Evolutionary conservation across 208 protist species (phyloP), one percentile per base, ranked within the genome.

Genomic region (Acanthamoeba healyi): DNA sequence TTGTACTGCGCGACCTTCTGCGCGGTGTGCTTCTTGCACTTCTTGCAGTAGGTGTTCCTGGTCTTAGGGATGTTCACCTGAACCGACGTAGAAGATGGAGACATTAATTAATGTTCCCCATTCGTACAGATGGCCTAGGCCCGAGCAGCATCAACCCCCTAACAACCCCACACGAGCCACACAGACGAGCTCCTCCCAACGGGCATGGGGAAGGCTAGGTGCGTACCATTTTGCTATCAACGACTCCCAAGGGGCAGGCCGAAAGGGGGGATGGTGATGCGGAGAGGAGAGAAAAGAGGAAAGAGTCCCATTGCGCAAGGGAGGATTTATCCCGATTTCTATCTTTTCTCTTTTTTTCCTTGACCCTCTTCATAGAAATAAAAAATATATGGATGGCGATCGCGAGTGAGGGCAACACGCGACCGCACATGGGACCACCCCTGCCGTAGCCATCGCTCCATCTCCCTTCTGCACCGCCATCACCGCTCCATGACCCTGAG

Each of bases 1-100:
- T 99, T 99, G 98, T 99, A 99, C 98, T 99, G 99, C 88, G 99
- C 98, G 34, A 99, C 98, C 97, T 99, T 99, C 98, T 99, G 99
- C 94, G 97, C 96, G 90, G 98, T 99, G 97, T 99, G 99, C 89
- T 98, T 98, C 38, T 96, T 94, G 87, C 97, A 98, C 77, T 98
- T 96, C 93, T 95, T 95, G 95, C 98, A 99, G 94, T 96, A 98
- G 36, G 98, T 98, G 51, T 96, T 98, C 70, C 96, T 94, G 29
- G 91, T 94, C 94, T 98, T 98, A 56, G 98, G 98, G 49, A 96
- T 97, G 67, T 96, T 95, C 81, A 98, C 98, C 98, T 97, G 65
- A 10, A 17, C 3, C 12, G 44, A 49, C 7, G 44, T 4, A 4
- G 12, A 12, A 49, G 12, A 15, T 4, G 44, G 7, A 49, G 4